Evolutionary conservation across 2,329 filamentous ascomycete species (phyloP).

Genomic region (Phialophora tarda): DNA sequence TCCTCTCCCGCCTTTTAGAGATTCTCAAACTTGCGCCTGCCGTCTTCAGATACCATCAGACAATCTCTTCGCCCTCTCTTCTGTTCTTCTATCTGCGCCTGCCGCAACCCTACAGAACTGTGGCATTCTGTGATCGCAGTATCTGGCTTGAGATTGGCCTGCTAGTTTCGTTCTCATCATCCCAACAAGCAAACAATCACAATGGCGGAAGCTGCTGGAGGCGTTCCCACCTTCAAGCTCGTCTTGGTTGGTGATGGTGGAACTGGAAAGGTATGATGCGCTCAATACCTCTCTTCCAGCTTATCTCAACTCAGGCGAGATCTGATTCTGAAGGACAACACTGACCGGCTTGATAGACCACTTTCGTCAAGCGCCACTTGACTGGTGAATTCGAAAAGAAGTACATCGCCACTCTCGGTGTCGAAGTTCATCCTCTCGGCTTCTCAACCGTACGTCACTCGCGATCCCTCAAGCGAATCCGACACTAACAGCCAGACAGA

Average conservation of each 20-base stretch:
- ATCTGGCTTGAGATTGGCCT: conserved; percentile 39
- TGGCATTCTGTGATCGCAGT: conserved; percentile 35
- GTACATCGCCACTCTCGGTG: conserved; percentile 99
- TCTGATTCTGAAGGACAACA: background rate
- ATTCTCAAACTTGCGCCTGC: conserved; percentile 23
- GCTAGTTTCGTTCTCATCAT: conserved; percentile 35
- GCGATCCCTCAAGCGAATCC: conserved; percentile 27
- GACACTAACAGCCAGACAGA: conserved; percentile 55
- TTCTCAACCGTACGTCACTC: conserved; percentile 89
- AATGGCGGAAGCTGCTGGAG: conserved; percentile 67
- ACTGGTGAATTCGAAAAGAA: conserved; percentile 99
- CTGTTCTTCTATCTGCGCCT: background rate
- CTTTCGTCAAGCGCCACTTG: conserved; percentile 99
- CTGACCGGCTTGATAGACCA: conserved; percentile 69
- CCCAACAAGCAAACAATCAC: conserved; percentile 35
- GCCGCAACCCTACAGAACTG: conserved; percentile 9
- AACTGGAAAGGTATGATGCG: conserved; percentile 84
- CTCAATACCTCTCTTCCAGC: background rate
- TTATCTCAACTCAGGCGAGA: background rate
- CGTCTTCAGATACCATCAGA: conserved; percentile 13
- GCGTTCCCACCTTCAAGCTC: conserved; percentile 93
- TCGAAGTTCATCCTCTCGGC: conserved; percentile 97
- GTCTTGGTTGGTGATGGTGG: conserved; percentile 99
- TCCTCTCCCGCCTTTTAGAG: conserved; percentile 15
- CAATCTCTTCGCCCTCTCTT: conserved; percentile 15